These are phyloP conservation scores for Cercospora sp. DNA, from an alignment of 2,329 filamentous ascomycete species.

Conservation along the genomic window DNA sequence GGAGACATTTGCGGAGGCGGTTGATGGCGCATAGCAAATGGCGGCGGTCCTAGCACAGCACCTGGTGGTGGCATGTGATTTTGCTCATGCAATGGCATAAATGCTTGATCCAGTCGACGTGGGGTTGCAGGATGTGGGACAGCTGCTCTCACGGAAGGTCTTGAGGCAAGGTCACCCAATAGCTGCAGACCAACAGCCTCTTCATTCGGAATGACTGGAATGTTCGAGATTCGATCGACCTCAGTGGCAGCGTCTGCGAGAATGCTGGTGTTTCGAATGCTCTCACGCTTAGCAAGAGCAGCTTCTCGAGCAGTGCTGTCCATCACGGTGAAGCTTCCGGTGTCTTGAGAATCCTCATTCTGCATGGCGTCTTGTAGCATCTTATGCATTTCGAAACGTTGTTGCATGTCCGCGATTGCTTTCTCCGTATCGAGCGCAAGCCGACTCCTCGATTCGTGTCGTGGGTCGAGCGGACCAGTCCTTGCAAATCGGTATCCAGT, in stretches of 20 bases:
- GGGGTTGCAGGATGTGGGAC: constrained; percentile 11
- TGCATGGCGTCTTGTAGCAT: constrained; percentile 30
- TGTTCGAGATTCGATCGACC: constrained; percentile 29
- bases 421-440: constrained; percentile 31
- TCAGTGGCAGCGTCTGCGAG: constrained; percentile 41
- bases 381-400: constrained; percentile 33
- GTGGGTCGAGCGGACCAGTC: constrained; percentile 27
- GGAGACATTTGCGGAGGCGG: constrained; percentile 5
- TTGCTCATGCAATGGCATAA: not conserved
- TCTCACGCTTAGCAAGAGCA: constrained; percentile 43
- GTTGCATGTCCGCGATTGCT: constrained; percentile 29
- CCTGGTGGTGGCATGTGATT: constrained; percentile 22
- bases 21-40: constrained; percentile 5
- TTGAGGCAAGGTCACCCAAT: constrained; percentile 33
- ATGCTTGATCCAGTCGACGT: constrained; percentile 10
- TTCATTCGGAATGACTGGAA: constrained; percentile 39
- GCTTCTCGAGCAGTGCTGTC: constrained; percentile 45
- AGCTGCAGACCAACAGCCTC: constrained; percentile 44
- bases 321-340: constrained; percentile 45
- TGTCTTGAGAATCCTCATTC: constrained; percentile 24
- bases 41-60: constrained; percentile 10
- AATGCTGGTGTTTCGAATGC: constrained; percentile 38
- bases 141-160: constrained; percentile 25
- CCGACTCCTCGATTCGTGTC: constrained; percentile 37
- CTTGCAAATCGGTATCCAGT: constrained; percentile 35